These are phyloP conservation scores for Rosellinia necatrix DNA, from an alignment of 2,329 filamentous ascomycete species.

Conservation along the genomic window DNA sequence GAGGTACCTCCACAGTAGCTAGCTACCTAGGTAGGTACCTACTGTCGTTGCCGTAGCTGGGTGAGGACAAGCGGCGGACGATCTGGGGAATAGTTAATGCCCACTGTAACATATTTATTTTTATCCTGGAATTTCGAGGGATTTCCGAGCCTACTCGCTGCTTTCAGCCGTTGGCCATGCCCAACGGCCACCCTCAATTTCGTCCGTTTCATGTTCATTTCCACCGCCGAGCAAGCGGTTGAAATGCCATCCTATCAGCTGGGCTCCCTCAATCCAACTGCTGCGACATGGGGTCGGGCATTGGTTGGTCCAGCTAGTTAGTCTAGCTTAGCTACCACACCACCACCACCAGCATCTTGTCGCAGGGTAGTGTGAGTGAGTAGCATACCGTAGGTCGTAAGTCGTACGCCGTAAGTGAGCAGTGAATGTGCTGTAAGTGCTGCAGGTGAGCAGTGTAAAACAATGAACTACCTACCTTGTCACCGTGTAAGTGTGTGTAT, in stretches of 20 bases:
- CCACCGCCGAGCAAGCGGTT: slow-evolving; percentile 6
- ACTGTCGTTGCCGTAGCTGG: neutral
- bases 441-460: too few relatives aligned
- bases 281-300: neutral
- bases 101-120: slow-evolving; percentile 29
- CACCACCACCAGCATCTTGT: too few relatives aligned
- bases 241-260: slow-evolving; percentile 8
- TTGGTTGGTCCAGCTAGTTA: neutral
- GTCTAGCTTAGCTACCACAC: neutral
- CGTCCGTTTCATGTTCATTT: slow-evolving; percentile 27
- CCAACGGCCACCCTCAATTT: slow-evolving; percentile 24
- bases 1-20: too few relatives aligned
- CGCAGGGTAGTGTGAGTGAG: too few relatives aligned
- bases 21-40: too few relatives aligned
- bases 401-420: too few relatives aligned
- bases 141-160: slow-evolving; percentile 18
- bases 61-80: neutral
- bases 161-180: slow-evolving; percentile 26
- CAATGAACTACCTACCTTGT: too few relatives aligned
- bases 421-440: too few relatives aligned
- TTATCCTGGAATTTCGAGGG: slow-evolving; percentile 25
- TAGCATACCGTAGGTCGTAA: too few relatives aligned
- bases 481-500: too few relatives aligned
- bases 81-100: neutral
- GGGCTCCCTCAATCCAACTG: slow-evolving; percentile 15